Conservation (phyloP, 805 yeast genomes). For the Saturnispora bothae region DNA sequence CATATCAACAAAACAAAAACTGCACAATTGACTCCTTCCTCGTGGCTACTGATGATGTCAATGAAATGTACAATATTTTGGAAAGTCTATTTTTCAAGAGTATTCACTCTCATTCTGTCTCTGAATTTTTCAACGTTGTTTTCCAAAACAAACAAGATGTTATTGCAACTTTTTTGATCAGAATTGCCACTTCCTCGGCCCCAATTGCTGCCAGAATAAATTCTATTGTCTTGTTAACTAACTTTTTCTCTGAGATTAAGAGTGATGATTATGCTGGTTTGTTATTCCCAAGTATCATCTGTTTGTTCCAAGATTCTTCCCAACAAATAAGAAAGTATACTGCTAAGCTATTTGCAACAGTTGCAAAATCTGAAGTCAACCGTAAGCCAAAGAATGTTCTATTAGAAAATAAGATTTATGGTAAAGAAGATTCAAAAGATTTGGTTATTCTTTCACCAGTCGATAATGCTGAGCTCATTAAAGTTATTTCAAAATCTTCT, state of each 20-base stretch:
- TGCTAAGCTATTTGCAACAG: conserved; percentile 28
- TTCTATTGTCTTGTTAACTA: conserved; percentile 34
- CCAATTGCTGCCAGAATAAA: conserved; percentile 48
- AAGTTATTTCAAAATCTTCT: conserved; percentile 27
- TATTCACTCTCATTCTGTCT: conserved; percentile 19
- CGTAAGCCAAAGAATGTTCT: conserved; percentile 31
- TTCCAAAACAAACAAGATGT: conserved; percentile 16
- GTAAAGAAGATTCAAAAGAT: conserved; percentile 30
- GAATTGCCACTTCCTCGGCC: conserved; percentile 45
- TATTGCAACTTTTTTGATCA: conserved; percentile 45
- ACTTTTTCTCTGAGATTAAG: conserved; percentile 28
- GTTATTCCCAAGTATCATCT: conserved; percentile 46
- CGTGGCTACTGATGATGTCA: conserved; percentile 19
- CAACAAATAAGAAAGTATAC: conserved; percentile 40
- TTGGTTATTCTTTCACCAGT: conserved; percentile 53
- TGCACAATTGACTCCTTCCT: conserved; percentile 27
- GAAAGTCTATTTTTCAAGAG: conserved; percentile 36
- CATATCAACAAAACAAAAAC: conserved; percentile 11
- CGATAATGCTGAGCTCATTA: conserved; percentile 43
- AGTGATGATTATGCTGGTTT: conserved; percentile 33
- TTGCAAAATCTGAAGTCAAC: conserved; percentile 17
- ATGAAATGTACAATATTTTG: conserved; percentile 33
- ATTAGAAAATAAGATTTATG: conserved; percentile 50
- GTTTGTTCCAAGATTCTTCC: conserved; percentile 42
- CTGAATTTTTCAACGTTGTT: conserved; percentile 13